phyloP scores from a whole-genome alignment of 2,329 filamentous ascomycete genomes.

The Epicoccum nigrum region DNA sequence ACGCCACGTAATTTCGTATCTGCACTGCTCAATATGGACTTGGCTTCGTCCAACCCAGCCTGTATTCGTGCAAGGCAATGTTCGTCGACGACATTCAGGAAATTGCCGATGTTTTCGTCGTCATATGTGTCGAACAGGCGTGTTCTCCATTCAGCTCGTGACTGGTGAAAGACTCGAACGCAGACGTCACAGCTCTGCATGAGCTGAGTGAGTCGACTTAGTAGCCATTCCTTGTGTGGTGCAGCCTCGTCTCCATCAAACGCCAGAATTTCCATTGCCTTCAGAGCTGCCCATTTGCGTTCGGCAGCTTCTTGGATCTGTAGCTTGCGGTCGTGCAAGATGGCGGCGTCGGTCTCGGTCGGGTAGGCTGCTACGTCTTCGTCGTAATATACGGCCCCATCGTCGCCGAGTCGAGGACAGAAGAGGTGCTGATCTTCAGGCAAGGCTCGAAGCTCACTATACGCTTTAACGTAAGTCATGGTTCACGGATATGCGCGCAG shows the following conservation, averaged over 20 bases:
- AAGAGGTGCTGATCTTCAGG: conserved; percentile 54
- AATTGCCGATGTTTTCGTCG: conserved; percentile 51
- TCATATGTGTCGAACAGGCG: conserved; percentile 53
- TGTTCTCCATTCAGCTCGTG: conserved; percentile 48
- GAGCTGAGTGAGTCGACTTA: conserved; percentile 48
- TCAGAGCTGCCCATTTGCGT: conserved; percentile 50
- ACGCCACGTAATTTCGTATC: conserved; percentile 59
- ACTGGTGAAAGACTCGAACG: conserved; percentile 56
- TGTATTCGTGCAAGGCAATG: conserved; percentile 54
- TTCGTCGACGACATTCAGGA: conserved; percentile 54
- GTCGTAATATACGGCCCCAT: conserved; percentile 49
- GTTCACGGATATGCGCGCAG: conserved; percentile 1
- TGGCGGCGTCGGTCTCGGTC: conserved; percentile 36
- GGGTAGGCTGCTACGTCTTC: conserved; percentile 50
- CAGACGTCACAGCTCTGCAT: conserved; percentile 58
- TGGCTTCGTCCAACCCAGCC: conserved; percentile 51
- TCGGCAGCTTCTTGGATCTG: conserved; percentile 48
- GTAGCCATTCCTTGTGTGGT: conserved; percentile 50
- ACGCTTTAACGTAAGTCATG: conserved; percentile 31
- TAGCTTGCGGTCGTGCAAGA: conserved; percentile 36
- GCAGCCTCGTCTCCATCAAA: conserved; percentile 56
- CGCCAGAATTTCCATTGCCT: conserved; percentile 54
- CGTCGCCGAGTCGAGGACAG: conserved; percentile 52
- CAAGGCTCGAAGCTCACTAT: conserved; percentile 47
- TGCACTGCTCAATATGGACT: conserved; percentile 49